Evolutionary conservation across 139 green algal genomes (phyloP), one percentile per base, ranked within the genome.

Genomic region (Volvox reticuliferus): DNA sequence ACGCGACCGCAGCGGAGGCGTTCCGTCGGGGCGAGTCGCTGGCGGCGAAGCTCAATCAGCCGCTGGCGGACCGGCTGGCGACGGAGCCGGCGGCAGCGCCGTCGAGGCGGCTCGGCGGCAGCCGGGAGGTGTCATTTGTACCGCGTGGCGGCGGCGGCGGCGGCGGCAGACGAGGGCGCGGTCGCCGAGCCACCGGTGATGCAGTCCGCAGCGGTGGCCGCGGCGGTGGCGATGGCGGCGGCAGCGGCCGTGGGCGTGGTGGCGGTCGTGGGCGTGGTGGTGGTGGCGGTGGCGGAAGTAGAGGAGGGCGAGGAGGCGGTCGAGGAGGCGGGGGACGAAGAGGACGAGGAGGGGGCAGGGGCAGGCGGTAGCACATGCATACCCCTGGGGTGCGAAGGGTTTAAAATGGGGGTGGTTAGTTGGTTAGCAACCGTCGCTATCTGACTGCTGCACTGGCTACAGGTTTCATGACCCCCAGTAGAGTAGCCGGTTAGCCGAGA

Each of bases 111-210:
- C 32, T 92, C 30, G 95, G 95, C 6, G 96, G 96, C 63, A 96
- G 92, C 89, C 92, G 93, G 65, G 96, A 98, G 91, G 82, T 98
- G 12, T 91, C 85, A 0, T 98, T 97, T 91, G 82, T 88, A 18
- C 96, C 96, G 2, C 35, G 91, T 0, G 63, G 92, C 26, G 92
- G 92, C 24, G 61, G 88, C 24, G 89, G 82, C 0, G 61, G 91
- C 0, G 50, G 86, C 0, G 65, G 88, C 37, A 85, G 91, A 20
- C 65, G 79, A 33, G 79, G 79, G 14, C 37, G 44, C 1, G 79
- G 79, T 19, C 1, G 79, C 20, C 22, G 79, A 88, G 19, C n/a
- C n/a, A n/a, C 79, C 67, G 79, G 37, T 2, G 33, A 14, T 19
- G 79, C 89, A 28, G 30, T 69, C 28, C 30, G 67, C 32, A 63